phyloP scores from a whole-genome alignment of 129 eudicot genomes.

The Tanacetum coccineum region DNA sequence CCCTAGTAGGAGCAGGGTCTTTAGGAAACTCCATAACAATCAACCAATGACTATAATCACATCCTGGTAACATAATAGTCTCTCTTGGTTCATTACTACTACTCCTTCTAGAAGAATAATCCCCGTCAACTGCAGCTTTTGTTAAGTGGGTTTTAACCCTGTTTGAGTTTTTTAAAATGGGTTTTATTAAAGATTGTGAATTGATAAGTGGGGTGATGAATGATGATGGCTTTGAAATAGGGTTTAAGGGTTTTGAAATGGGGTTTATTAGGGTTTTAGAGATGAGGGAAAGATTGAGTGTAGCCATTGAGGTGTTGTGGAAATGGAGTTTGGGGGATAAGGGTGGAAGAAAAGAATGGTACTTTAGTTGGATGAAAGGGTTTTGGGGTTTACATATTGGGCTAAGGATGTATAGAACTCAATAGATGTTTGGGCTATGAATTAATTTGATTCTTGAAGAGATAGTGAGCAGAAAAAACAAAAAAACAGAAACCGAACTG shows the following conservation, averaged over 20 bases:
- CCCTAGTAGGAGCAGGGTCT: constrained; percentile 81
- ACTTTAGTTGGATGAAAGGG: neutral
- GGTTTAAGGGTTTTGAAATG: constrained; percentile 23
- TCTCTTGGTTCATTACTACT: constrained; percentile 70
- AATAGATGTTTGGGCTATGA: no score
- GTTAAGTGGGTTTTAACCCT: constrained; percentile 25
- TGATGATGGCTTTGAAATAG: constrained; percentile 26
- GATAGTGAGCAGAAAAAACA: no score
- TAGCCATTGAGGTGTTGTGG: constrained; percentile 47
- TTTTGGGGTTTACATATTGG: neutral
- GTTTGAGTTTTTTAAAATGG: constrained; percentile 24
- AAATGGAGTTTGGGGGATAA: constrained; percentile 31
- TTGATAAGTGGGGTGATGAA: constrained; percentile 28
- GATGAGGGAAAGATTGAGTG: constrained; percentile 51
- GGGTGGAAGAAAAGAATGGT: constrained; percentile 11
- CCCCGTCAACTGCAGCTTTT: constrained; percentile 53
- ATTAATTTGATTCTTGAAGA: no score
- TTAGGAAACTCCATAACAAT: constrained; percentile 98
- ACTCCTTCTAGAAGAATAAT: constrained; percentile 51
- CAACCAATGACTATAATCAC: constrained; percentile 93
- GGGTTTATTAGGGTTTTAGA: constrained; percentile 64
- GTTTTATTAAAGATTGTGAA: constrained; percentile 24
- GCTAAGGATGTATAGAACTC: no score
- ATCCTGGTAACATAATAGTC: constrained; percentile 94
- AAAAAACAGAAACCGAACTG: no score